phyloP scores from a whole-genome alignment of 768 basidiomycete genomes.

The Mycena sanguinolenta region DNA sequence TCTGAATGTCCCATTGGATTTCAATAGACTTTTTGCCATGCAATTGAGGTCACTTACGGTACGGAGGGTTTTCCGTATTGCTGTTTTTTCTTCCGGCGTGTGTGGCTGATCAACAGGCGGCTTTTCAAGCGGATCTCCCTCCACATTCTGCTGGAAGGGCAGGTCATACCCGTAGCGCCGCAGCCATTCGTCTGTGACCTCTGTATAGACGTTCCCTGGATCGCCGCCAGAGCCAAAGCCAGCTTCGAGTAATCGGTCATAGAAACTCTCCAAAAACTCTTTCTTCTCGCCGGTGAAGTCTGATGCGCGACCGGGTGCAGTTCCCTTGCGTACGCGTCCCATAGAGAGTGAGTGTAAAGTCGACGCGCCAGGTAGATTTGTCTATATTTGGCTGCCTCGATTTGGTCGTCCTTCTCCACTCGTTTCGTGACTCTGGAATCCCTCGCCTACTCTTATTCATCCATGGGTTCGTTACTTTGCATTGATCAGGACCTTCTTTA shows the following conservation, averaged over 20 bases:
- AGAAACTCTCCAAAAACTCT: not conserved
- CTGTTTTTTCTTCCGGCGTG: not conserved
- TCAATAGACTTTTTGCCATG: too few species aligned
- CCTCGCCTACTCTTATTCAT: too few species aligned
- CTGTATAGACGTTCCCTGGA: not conserved
- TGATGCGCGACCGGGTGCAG: not conserved
- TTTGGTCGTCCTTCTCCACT: too few species aligned
- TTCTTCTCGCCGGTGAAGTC: not conserved
- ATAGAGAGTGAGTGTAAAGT: not conserved
- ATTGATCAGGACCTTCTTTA: too few species aligned
- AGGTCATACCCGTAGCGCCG: not conserved
- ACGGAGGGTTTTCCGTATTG: not conserved
- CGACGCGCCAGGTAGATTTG: too few species aligned
- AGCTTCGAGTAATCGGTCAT: not conserved
- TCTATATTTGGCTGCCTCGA: too few species aligned
- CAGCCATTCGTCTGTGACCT: not conserved
- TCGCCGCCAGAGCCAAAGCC: not conserved
- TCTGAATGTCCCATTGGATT: too few species aligned
- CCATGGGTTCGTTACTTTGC: too few species aligned
- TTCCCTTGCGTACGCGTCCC: not conserved
- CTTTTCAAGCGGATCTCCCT: not conserved
- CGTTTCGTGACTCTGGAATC: too few species aligned
- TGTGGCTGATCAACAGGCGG: not conserved
- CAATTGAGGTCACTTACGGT: not conserved
- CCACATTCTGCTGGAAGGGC: not conserved